These are phyloP conservation scores for Penicillium mononematosum DNA, from an alignment of 495 filamentous ascomycete genomes.

Conservation along the genomic window DNA sequence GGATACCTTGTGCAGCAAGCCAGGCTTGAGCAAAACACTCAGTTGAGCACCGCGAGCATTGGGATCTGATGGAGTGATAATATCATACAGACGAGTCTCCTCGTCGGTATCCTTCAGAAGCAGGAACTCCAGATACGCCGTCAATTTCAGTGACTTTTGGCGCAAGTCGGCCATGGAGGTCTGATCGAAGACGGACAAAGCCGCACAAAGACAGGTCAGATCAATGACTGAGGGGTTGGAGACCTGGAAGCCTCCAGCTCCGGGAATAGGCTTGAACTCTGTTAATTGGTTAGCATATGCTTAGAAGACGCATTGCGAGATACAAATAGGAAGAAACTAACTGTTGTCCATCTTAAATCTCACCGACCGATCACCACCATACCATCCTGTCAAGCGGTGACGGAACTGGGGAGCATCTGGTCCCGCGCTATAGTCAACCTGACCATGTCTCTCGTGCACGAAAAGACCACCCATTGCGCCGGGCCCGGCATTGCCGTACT, in stretches of 20 bases:
- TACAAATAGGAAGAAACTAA: constrained; percentile 24
- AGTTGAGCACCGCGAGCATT: constrained; percentile 82
- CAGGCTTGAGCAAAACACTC: constrained; percentile 66
- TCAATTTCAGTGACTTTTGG: constrained; percentile 72
- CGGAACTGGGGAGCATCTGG: constrained; percentile 48
- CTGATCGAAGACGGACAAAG: constrained; percentile 72
- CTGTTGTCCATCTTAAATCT: constrained; percentile 78
- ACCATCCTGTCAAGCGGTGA: constrained; percentile 78
- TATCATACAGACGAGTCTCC: constrained; percentile 40
- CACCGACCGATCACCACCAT: constrained; percentile 74
- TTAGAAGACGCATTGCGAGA: neutral
- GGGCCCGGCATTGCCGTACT: constrained; percentile 90
- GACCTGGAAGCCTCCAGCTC: constrained; percentile 60
- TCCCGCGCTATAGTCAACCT: constrained; percentile 48
- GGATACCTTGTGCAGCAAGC: constrained; percentile 69
- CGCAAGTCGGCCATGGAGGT: constrained; percentile 70
- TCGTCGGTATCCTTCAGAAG: constrained; percentile 51
- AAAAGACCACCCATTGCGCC: constrained; percentile 85
- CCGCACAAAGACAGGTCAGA: constrained; percentile 64
- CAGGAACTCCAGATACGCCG: constrained; percentile 74
- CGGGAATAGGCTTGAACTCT: constrained; percentile 71
- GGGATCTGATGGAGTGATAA: constrained; percentile 77
- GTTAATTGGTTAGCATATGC: constrained; percentile 14
- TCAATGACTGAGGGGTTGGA: constrained; percentile 62
- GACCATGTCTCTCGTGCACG: constrained; percentile 72